phyloP scores from a whole-genome alignment of 768 basidiomycete genomes.

The Tulasnella sp. region DNA sequence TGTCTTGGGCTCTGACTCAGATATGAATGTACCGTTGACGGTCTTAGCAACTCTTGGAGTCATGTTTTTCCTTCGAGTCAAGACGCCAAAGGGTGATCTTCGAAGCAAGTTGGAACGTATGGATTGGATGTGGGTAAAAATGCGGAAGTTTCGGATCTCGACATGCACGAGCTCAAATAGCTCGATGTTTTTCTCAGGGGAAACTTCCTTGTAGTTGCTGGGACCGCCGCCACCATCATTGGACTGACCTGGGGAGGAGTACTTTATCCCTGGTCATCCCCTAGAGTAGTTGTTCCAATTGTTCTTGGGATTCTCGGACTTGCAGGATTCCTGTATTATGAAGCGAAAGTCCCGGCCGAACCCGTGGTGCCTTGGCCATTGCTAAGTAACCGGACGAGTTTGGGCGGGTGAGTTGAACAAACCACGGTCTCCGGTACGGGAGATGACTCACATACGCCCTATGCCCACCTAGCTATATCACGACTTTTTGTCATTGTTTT shows the following conservation, averaged over 20 bases:
- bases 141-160: not conserved
- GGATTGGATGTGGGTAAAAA: conserved; percentile 17
- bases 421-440: too few relatives aligned
- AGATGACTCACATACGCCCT: not conserved
- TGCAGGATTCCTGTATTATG: conserved; percentile 32
- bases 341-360: conserved; percentile 24
- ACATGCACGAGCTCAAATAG: not conserved
- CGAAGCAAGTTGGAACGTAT: conserved; percentile 10
- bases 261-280: conserved; percentile 33
- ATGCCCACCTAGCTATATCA: not conserved
- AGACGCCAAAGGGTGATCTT: conserved; percentile 10
- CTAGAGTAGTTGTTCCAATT: conserved; percentile 33
- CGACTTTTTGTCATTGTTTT: not conserved
- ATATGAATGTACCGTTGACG: conserved; percentile 17
- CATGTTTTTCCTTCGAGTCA: conserved; percentile 14
- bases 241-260: conserved; percentile 41
- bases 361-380: conserved; percentile 23
- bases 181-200: conserved; percentile 27
- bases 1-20: not conserved
- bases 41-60: conserved; percentile 14
- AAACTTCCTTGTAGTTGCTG: conserved; percentile 32
- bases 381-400: conserved; percentile 29
- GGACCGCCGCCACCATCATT: conserved; percentile 30
- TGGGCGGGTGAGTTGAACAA: conserved; percentile 30
- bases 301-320: conserved; percentile 34